Conservation (phyloP, 1,139 yeast genomes). For the Eremothecium sinecaudum region DNA sequence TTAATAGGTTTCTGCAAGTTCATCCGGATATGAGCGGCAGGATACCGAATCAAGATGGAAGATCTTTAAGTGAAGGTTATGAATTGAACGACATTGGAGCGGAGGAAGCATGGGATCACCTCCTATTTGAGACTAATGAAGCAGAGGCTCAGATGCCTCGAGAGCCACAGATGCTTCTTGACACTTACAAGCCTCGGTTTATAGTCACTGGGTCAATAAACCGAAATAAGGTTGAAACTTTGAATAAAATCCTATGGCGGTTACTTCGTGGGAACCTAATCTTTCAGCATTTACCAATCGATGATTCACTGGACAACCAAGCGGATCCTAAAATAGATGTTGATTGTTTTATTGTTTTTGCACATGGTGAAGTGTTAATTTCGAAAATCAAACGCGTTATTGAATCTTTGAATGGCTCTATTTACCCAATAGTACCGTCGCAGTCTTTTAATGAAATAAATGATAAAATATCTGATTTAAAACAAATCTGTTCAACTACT, state of each 20-base stretch:
- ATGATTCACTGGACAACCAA: slow-evolving; percentile 35
- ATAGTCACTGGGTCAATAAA: slow-evolving; percentile 56
- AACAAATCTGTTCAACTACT: slow-evolving; percentile 46
- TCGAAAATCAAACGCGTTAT: slow-evolving; percentile 51
- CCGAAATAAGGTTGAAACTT: slow-evolving; percentile 46
- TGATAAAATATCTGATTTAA: slow-evolving; percentile 46
- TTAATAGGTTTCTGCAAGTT: slow-evolving; percentile 34
- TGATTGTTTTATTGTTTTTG: slow-evolving; percentile 56
- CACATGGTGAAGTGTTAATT: slow-evolving; percentile 58
- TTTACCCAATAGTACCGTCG: slow-evolving; percentile 38
- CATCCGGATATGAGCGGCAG: slow-evolving; percentile 28
- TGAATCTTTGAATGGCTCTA: slow-evolving; percentile 55
- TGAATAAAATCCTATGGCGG: slow-evolving; percentile 67
- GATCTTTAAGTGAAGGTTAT: slow-evolving; percentile 21
- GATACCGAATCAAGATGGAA: slow-evolving; percentile 8
- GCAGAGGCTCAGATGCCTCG: slow-evolving; percentile 11
- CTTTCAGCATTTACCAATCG: slow-evolving; percentile 53
- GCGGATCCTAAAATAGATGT: slow-evolving; percentile 39
- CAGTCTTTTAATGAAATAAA: slow-evolving; percentile 37
- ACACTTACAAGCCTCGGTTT: slow-evolving; percentile 28
- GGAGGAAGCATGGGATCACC: slow-evolving; percentile 23
- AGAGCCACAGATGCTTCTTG: slow-evolving; percentile 6
- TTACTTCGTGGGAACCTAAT: slow-evolving; percentile 62
- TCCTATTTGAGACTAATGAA: slow-evolving; percentile 21
- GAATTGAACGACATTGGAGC: slow-evolving; percentile 16